Evolutionary conservation across 306 rosid genomes (phyloP).

Genomic region (Astragalus membranaceus): DNA sequence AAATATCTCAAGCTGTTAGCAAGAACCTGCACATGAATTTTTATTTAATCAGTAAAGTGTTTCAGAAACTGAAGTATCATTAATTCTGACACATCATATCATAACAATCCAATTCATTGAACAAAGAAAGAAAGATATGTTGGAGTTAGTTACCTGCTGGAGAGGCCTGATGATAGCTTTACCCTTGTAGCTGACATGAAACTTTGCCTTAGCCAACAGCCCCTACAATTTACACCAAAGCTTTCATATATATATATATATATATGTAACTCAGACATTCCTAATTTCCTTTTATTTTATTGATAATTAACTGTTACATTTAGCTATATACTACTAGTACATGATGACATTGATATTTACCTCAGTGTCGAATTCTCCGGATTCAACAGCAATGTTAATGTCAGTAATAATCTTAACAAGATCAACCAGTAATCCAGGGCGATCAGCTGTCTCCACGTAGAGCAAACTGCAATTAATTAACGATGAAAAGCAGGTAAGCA

Average conservation of each 20-base stretch:
- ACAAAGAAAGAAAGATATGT: neutral
- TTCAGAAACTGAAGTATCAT: neutral
- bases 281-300: neutral
- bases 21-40: slow-evolving; percentile 50
- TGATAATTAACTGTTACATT: neutral
- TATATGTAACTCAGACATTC: neutral
- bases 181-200: slow-evolving; percentile 83
- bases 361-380: slow-evolving; percentile 97
- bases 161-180: slow-evolving; percentile 77
- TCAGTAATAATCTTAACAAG: slow-evolving; percentile 82
- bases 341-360: slow-evolving; percentile 35
- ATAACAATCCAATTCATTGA: neutral
- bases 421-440: slow-evolving; percentile 92
- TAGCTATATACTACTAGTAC: neutral
- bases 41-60: neutral
- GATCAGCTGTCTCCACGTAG: slow-evolving; percentile 80
- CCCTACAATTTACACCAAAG: slow-evolving; percentile 46
- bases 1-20: slow-evolving; percentile 82
- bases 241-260: too few relatives aligned
- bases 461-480: slow-evolving; percentile 55
- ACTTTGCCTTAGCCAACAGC: slow-evolving; percentile 88
- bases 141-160: slow-evolving; percentile 57
- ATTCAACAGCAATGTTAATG: slow-evolving; percentile 65
- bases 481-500: neutral
- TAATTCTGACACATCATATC: neutral